phyloP scores from a whole-genome alignment of 2,329 filamentous ascomycete genomes.

The Ramichloridium luteum region DNA sequence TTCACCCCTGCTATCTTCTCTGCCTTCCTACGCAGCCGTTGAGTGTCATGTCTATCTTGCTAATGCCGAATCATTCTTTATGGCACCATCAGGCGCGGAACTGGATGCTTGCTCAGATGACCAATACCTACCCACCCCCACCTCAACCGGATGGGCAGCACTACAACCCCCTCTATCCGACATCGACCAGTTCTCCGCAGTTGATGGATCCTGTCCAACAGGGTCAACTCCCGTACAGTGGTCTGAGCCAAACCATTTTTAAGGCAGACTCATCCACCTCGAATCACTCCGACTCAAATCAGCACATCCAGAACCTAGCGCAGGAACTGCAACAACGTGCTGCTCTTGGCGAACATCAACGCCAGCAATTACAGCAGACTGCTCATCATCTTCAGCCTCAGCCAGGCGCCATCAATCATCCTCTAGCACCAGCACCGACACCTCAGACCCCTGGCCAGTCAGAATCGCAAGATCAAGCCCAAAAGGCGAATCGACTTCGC shows the following conservation, averaged over 20 bases:
- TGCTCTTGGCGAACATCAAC: slow-evolving; percentile 20
- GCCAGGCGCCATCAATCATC: slow-evolving; percentile 14
- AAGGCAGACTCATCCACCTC: slow-evolving; percentile 22
- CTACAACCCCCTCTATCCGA: slow-evolving; percentile 24
- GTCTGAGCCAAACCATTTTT: slow-evolving; percentile 23
- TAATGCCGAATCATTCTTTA: slow-evolving; percentile 24
- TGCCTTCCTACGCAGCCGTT: too few relatives aligned
- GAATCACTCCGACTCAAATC: slow-evolving; percentile 16
- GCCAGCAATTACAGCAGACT: slow-evolving; percentile 20
- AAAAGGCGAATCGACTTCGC: slow-evolving; percentile 27
- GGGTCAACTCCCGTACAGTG: slow-evolving; percentile 23
- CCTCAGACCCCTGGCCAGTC: slow-evolving; percentile 14
- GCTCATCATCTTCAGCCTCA: slow-evolving; percentile 19
- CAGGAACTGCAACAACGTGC: slow-evolving; percentile 21
- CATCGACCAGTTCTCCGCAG: slow-evolving; percentile 21
- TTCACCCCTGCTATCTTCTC: too few relatives aligned
- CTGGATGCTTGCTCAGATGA: slow-evolving; percentile 27
- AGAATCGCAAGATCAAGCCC: slow-evolving; percentile 14
- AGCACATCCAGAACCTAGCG: slow-evolving; percentile 23
- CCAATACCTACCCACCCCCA: slow-evolving; percentile 21
- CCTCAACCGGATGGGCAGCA: slow-evolving; percentile 25
- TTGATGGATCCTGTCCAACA: slow-evolving; percentile 23
- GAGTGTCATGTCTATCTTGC: slow-evolving; percentile 21
- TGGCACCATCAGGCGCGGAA: slow-evolving; percentile 23
- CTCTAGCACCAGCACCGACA: slow-evolving; percentile 14